These are phyloP conservation scores for Capronia epimyces DNA, from an alignment of 2,329 filamentous ascomycete species.

Conservation along the genomic window DNA sequence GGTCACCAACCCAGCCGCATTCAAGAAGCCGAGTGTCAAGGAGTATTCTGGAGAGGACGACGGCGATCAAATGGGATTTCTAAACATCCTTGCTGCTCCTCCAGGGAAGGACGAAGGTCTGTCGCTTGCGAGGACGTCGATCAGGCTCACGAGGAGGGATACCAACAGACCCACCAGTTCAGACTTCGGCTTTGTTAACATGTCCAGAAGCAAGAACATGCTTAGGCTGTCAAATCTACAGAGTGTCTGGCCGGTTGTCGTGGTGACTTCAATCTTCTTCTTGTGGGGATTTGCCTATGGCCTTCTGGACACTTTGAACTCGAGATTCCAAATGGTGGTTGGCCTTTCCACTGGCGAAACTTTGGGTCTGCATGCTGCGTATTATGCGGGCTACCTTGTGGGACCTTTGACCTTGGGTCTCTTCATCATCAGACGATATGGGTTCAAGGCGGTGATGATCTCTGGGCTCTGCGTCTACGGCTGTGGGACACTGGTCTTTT, in stretches of 20 bases:
- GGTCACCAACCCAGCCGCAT: slow-evolving; percentile 29
- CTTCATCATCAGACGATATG: slow-evolving; percentile 52
- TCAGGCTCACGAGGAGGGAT: slow-evolving; percentile 32
- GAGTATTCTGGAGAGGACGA: slow-evolving; percentile 26
- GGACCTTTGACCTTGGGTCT: slow-evolving; percentile 53
- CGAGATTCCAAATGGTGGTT: slow-evolving; percentile 52
- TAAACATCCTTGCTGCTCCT: slow-evolving; percentile 26
- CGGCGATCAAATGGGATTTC: slow-evolving; percentile 28
- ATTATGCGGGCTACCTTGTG: slow-evolving; percentile 55
- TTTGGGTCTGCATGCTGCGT: slow-evolving; percentile 54
- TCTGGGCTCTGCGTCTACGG: slow-evolving; percentile 58
- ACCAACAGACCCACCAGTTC: slow-evolving; percentile 31
- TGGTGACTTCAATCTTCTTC: slow-evolving; percentile 77
- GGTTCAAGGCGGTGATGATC: slow-evolving; percentile 59
- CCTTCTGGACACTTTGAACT: slow-evolving; percentile 73
- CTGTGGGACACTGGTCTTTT: slow-evolving; percentile 58
- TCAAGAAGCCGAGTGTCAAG: slow-evolving; percentile 18
- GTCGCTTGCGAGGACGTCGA: slow-evolving; percentile 28
- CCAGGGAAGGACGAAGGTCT: slow-evolving; percentile 16
- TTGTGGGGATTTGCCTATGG: slow-evolving; percentile 91
- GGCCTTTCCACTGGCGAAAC: slow-evolving; percentile 44
- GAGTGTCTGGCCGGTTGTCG: slow-evolving; percentile 51
- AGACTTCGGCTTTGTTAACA: slow-evolving; percentile 60
- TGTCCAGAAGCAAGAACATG: slow-evolving; percentile 53
- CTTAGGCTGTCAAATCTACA: slow-evolving; percentile 54